Conservation (phyloP, 441 rosid species). For the Euphorbia schlechtendalii region DNA sequence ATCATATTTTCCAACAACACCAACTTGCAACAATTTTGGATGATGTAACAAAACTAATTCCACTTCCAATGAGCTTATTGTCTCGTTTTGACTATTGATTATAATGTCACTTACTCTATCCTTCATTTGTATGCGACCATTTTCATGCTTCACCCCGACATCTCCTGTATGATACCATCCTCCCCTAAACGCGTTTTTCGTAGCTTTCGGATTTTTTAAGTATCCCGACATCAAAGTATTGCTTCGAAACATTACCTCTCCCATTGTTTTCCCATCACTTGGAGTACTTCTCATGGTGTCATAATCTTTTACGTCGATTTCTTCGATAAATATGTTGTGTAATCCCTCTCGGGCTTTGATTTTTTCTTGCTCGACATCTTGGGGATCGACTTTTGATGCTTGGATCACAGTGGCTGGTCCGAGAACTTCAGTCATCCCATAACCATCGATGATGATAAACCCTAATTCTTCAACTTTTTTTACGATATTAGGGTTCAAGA, state of each 20-base stretch:
- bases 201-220: slow-evolving; percentile 26
- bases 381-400: slow-evolving; percentile 21
- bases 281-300: slow-evolving; percentile 40
- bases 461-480: slow-evolving; percentile 41
- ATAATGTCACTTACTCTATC: slow-evolving; percentile 43
- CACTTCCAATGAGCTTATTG: slow-evolving; percentile 42
- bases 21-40: slow-evolving; percentile 40
- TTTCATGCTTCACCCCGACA: slow-evolving; percentile 32
- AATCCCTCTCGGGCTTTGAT: slow-evolving; percentile 17
- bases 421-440: slow-evolving; percentile 57
- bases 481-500: slow-evolving; percentile 22
- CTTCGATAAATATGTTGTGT: slow-evolving; percentile 29
- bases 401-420: slow-evolving; percentile 39
- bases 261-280: slow-evolving; percentile 35
- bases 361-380: slow-evolving; percentile 5
- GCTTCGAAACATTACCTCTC: slow-evolving; percentile 52
- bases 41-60: slow-evolving; percentile 36
- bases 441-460: slow-evolving; percentile 36
- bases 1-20: slow-evolving; percentile 38
- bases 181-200: slow-evolving; percentile 33
- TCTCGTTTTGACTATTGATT: slow-evolving; percentile 20
- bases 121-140: slow-evolving; percentile 41
- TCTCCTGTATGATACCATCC: slow-evolving; percentile 64
- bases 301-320: slow-evolving; percentile 45
- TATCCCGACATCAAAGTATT: slow-evolving; percentile 50